A percentile compares a stretch with the other conserved stretches of the same genome.
Evolutionary conservation across 768 basidiomycete species (phyloP).

Genomic region (Stropharia rugosoannulata): DNA sequence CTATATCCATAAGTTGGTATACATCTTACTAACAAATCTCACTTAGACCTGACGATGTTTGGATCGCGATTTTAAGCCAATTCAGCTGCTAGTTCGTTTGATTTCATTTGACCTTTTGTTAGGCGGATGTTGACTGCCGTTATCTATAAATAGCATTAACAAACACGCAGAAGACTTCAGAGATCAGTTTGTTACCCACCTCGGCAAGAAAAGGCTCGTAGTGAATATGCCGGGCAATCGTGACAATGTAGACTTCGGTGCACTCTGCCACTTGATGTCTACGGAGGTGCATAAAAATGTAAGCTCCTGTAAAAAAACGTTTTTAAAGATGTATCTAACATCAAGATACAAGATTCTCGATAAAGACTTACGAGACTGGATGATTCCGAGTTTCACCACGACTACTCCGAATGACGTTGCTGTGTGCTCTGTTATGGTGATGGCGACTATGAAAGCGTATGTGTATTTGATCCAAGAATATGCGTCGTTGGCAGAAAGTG

Average conservation of each 20-base stretch:
- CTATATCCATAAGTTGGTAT: neutral
- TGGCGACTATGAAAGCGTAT: slow-evolving; percentile 38
- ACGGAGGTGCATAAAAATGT: slow-evolving; percentile 24
- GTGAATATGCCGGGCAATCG: slow-evolving; percentile 14
- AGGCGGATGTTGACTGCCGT: neutral
- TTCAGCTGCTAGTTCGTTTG: slow-evolving; percentile 32
- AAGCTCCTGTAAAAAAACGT: neutral
- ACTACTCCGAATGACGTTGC: slow-evolving; percentile 38
- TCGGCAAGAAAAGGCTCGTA: slow-evolving; percentile 19
- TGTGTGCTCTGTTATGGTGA: slow-evolving; percentile 38
- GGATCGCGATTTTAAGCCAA: slow-evolving; percentile 42
- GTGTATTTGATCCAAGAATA: neutral
- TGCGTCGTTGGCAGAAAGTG: neutral
- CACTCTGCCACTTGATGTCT: slow-evolving; percentile 23
- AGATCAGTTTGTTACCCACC: slow-evolving; percentile 25
- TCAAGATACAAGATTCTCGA: slow-evolving; percentile 18
- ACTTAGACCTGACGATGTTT: slow-evolving; percentile 45
- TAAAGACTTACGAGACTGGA: slow-evolving; percentile 34
- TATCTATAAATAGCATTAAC: slow-evolving; percentile 25
- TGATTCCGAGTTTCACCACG: slow-evolving; percentile 43
- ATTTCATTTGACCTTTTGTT: neutral
- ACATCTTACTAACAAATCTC: neutral
- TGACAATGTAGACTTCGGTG: slow-evolving; percentile 19
- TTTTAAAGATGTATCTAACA: neutral
- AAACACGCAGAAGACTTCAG: slow-evolving; percentile 32